These are phyloP conservation scores for Candida tetrigidarum DNA, from an alignment of 1,139 yeast species.

Conservation along the genomic window DNA sequence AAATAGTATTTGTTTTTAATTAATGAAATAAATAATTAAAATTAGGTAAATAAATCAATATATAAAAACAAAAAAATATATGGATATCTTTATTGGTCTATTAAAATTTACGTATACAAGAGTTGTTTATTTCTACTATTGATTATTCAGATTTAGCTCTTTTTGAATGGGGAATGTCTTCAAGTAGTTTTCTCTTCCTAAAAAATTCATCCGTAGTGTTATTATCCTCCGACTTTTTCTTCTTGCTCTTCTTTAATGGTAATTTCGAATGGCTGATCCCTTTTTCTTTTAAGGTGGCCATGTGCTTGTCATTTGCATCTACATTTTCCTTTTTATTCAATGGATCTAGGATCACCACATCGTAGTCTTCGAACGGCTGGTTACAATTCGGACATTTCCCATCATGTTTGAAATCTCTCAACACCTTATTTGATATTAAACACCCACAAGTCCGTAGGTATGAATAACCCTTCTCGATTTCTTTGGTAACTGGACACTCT, in stretches of 20 bases:
- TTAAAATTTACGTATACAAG: too few relatives aligned
- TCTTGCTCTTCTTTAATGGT: slow-evolving; percentile 31
- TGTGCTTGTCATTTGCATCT: slow-evolving; percentile 44
- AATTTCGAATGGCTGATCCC: slow-evolving; percentile 53
- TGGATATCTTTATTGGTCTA: too few relatives aligned
- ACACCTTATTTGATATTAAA: slow-evolving; percentile 30
- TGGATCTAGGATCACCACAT: slow-evolving; percentile 39
- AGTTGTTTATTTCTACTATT: too few relatives aligned
- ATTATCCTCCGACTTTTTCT: slow-evolving; percentile 19
- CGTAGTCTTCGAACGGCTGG: slow-evolving; percentile 25
- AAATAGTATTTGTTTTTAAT: slow-evolving; percentile 1
- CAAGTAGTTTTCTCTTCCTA: slow-evolving; percentile 12
- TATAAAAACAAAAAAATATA: too few relatives aligned
- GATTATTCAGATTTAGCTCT: slow-evolving; percentile 4
- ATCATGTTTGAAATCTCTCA: slow-evolving; percentile 20
- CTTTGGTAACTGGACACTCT: slow-evolving; percentile 54
- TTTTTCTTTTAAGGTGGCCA: slow-evolving; percentile 28
- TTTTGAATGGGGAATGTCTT: slow-evolving; percentile 3
- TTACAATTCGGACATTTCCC: slow-evolving; percentile 41
- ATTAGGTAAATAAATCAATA: too few relatives aligned
- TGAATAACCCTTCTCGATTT: slow-evolving; percentile 29
- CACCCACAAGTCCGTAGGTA: slow-evolving; percentile 49
- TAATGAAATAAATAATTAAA: too few relatives aligned
- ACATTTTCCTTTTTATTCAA: slow-evolving; percentile 18
- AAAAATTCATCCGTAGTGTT: slow-evolving; percentile 10